Percentiles rank a stretch among this genome's conserved stretches.
phyloP scores from a whole-genome alignment of 352 stramenopile genomes.

The Aphanomyces stellatus region DNA sequence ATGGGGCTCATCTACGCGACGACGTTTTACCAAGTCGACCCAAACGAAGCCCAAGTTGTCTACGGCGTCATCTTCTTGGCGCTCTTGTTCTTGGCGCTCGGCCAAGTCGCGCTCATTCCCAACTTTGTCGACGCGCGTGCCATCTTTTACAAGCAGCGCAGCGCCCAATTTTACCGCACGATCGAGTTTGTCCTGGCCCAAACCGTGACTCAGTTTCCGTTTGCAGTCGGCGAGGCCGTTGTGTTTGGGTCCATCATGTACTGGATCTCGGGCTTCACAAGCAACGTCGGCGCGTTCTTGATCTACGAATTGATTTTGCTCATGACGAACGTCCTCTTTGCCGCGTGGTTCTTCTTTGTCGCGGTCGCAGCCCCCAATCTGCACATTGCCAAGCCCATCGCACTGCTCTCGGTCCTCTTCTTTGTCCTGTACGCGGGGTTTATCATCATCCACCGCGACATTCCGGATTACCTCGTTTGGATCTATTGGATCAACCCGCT shows the following conservation, averaged over 20 bases:
- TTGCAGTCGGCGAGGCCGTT: constrained; percentile 44
- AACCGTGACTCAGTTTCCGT: constrained; percentile 27
- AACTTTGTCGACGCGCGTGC: constrained; percentile 44
- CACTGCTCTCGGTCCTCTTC: constrained; percentile 51
- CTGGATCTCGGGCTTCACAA: constrained; percentile 57
- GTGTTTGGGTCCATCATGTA: constrained; percentile 79
- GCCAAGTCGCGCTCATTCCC: constrained; percentile 54
- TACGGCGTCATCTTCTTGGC: constrained; percentile 67
- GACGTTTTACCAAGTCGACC: constrained; percentile 33
- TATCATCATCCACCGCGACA: constrained; percentile 20
- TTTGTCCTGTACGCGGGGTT: constrained; percentile 36
- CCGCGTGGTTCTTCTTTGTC: constrained; percentile 54
- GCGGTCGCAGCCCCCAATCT: constrained; percentile 35
- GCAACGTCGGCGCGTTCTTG: constrained; percentile 30
- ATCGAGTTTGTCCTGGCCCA: constrained; percentile 58
- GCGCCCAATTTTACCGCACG: constrained; percentile 77
- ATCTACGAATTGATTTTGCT: constrained; percentile 27
- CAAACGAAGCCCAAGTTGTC: constrained; percentile 29
- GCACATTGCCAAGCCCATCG: constrained; percentile 45
- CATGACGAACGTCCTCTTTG: constrained; percentile 27
- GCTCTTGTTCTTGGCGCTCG: constrained; percentile 66
- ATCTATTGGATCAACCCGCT: constrained; percentile 24
- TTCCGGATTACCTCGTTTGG: constrained; percentile 23
- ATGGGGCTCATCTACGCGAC: constrained; percentile 35
- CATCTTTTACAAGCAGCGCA: constrained; percentile 55